Conservation (phyloP, 306 rosid species). For the Sphenostylis stenocarpa region DNA sequence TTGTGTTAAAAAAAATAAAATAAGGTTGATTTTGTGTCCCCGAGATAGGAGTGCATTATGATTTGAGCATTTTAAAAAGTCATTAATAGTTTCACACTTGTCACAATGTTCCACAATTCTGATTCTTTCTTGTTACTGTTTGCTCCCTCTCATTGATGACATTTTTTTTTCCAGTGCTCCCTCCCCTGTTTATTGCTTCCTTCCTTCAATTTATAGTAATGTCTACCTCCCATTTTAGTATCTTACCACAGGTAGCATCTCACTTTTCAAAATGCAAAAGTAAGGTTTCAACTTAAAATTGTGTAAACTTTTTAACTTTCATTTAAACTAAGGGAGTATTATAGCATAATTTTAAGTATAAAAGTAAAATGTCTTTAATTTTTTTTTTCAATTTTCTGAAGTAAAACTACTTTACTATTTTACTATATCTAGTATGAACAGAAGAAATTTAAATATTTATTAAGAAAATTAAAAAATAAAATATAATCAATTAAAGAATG, state of each 20-base stretch:
- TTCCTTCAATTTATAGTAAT: not conserved
- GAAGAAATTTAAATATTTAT: too few relatives aligned
- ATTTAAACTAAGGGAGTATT: too few relatives aligned
- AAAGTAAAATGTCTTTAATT: too few relatives aligned
- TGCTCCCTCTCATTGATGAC: constrained; percentile 27
- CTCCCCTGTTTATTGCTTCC: not conserved
- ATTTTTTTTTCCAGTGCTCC: not conserved
- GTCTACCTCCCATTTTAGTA: not conserved
- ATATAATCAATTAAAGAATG: too few relatives aligned
- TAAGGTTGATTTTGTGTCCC: constrained; percentile 41
- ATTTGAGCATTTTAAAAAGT: constrained; percentile 30
- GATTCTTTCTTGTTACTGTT: constrained; percentile 3
- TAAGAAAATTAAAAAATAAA: too few relatives aligned
- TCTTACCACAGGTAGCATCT: not conserved
- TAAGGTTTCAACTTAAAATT: too few relatives aligned
- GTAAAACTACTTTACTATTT: too few relatives aligned
- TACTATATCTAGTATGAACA: too few relatives aligned
- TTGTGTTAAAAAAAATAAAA: not conserved
- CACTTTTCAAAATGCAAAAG: too few relatives aligned
- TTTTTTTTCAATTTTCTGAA: too few relatives aligned
- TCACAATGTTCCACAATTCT: constrained; percentile 29
- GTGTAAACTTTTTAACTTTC: too few relatives aligned
- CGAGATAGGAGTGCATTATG: constrained; percentile 26
- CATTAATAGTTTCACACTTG: constrained; percentile 34
- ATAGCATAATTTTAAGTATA: too few relatives aligned